Conservation (phyloP, 306 rosid species). For the Medicago lupulina region DNA sequence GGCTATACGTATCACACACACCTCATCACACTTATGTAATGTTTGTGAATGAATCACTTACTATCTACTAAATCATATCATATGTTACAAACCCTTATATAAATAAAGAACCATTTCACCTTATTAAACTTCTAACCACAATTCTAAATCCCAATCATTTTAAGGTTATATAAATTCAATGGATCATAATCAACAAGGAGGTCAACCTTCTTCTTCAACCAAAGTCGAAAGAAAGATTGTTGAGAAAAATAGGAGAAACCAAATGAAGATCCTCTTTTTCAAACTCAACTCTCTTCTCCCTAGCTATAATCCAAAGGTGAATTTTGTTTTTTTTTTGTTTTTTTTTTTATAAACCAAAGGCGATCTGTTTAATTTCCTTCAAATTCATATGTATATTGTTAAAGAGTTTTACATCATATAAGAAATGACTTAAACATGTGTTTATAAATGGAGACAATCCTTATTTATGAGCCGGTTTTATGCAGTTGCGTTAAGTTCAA, state of each 20-base stretch:
- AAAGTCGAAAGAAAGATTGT: conserved; percentile 66
- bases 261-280: conserved; percentile 71
- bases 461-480: too few species aligned
- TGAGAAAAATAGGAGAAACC: conserved; percentile 75
- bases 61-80: background rate
- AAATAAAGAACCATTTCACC: background rate
- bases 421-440: too few species aligned
- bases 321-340: too few species aligned
- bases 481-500: too few species aligned
- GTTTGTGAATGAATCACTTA: too few species aligned
- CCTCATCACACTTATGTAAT: background rate
- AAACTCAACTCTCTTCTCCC: conserved; percentile 71
- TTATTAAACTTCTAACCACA: background rate
- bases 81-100: background rate
- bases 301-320: conserved; percentile 38
- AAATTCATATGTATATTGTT: too few species aligned
- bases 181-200: background rate
- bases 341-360: too few species aligned
- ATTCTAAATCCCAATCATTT: background rate
- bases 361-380: background rate
- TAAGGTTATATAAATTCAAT: background rate
- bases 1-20: background rate
- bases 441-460: too few species aligned
- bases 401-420: too few species aligned
- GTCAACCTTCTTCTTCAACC: conserved; percentile 42